Evolutionary conservation across 2,329 filamentous ascomycete species (phyloP).

Genomic region (Aspergillus tanneri): DNA sequence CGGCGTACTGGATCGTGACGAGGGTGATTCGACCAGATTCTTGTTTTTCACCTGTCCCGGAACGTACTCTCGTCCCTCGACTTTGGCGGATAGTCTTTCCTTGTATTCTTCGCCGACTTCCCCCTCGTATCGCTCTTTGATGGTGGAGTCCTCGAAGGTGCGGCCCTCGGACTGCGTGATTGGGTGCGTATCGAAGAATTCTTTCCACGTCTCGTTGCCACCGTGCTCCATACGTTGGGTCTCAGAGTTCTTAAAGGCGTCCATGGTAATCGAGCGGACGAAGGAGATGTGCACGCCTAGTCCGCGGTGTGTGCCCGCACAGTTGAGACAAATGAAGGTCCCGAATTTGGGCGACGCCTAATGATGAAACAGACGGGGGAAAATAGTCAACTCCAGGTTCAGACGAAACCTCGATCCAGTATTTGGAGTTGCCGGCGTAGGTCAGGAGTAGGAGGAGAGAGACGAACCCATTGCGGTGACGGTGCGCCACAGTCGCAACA

Average conservation of each 20-base stretch:
- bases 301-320: conserved; percentile 89
- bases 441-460: neutral
- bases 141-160: conserved; percentile 81
- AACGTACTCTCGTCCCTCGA: conserved; percentile 84
- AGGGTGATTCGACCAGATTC: conserved; percentile 30
- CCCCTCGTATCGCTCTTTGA: conserved; percentile 84
- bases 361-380: neutral
- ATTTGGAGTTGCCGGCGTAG: neutral
- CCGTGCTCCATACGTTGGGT: conserved; percentile 91
- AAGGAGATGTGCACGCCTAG: conserved; percentile 98
- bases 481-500: conserved; percentile 96
- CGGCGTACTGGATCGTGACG: conserved; percentile 31
- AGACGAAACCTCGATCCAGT: no score
- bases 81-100: conserved; percentile 80
- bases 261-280: conserved; percentile 96
- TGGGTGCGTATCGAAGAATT: conserved; percentile 76
- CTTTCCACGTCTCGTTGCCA: conserved; percentile 82
- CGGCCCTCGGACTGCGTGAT: conserved; percentile 66
- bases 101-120: conserved; percentile 95
- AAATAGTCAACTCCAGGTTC: no score
- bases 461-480: conserved; percentile 89
- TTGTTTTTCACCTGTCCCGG: conserved; percentile 61
- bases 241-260: conserved; percentile 91
- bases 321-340: conserved; percentile 96
- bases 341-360: conserved; percentile 88